A percentile compares a stretch with the other conserved stretches of the same genome.
Conservation (phyloP, 805 yeast genomes). For the Ogataea angusta region DNA sequence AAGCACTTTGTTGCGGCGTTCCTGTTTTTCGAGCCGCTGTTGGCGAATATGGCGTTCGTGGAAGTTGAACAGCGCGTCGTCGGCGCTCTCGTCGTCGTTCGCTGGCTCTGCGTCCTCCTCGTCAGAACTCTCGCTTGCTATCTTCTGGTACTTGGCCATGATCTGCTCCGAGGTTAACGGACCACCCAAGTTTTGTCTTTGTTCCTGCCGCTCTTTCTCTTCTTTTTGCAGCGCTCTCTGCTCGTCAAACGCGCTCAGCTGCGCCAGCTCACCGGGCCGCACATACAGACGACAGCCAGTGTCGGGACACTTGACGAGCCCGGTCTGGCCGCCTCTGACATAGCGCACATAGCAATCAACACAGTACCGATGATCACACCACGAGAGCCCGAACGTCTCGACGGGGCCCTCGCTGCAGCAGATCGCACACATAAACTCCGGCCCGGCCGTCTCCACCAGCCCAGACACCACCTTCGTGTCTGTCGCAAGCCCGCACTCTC, state of each 20-base stretch:
- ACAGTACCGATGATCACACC: constrained; percentile 75
- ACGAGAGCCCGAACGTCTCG: constrained; percentile 42
- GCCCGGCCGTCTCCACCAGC: constrained; percentile 19
- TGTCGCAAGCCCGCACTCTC: constrained; percentile 29
- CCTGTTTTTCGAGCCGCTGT: constrained; percentile 23
- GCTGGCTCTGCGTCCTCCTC: constrained; percentile 11
- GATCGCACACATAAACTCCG: constrained; percentile 52
- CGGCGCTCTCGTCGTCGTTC: constrained; percentile 4
- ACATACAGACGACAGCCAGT: constrained; percentile 47
- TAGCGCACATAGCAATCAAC: constrained; percentile 63
- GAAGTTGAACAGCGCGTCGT: constrained; percentile 22
- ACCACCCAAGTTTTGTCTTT: constrained; percentile 2
- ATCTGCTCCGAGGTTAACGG: constrained; percentile 23
- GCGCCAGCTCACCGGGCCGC: constrained; percentile 39
- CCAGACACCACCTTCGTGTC: constrained; percentile 32
- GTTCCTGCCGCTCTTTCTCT: constrained; percentile 2
- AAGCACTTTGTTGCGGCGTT: constrained; percentile 26
- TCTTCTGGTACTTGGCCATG: constrained; percentile 19
- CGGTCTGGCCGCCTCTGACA: constrained; percentile 43
- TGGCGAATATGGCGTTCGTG: constrained; percentile 21
- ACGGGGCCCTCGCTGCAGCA: constrained; percentile 54
- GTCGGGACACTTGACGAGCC: constrained; percentile 63
- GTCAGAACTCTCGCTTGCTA: constrained; percentile 5
- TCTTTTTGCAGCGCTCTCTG: constrained; percentile 10
- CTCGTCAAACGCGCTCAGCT: constrained; percentile 23